These are phyloP conservation scores for Colletotrichum incanum DNA, from an alignment of 2,329 filamentous ascomycete genomes.

Conservation along the genomic window DNA sequence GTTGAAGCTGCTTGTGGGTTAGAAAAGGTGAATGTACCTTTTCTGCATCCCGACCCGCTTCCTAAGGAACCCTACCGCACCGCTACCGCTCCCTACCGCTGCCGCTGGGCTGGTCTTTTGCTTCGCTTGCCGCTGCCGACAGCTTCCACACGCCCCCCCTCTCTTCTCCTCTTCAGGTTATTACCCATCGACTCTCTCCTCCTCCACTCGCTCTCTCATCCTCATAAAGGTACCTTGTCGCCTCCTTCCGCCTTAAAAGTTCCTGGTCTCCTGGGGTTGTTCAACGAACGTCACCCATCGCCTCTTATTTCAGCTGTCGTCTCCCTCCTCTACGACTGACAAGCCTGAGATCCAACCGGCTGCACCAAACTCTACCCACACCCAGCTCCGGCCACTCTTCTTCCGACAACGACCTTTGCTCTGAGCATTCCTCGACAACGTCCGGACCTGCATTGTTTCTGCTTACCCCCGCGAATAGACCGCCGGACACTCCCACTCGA, in stretches of 20 bases:
- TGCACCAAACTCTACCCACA: slow-evolving; percentile 19
- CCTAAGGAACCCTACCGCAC: not conserved
- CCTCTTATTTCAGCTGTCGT: slow-evolving; percentile 42
- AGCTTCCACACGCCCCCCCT: slow-evolving; percentile 25
- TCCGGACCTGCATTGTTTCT: slow-evolving; percentile 39
- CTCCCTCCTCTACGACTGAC: slow-evolving; percentile 23
- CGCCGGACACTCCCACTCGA: slow-evolving; percentile 14
- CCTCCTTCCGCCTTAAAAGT: slow-evolving; percentile 34
- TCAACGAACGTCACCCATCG: slow-evolving; percentile 35
- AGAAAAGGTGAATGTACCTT: not conserved
- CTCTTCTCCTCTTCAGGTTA: slow-evolving; percentile 37
- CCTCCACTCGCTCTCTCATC: slow-evolving; percentile 16
- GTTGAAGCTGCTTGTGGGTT: not conserved
- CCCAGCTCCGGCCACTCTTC: slow-evolving; percentile 37
- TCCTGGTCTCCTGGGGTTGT: slow-evolving; percentile 6
- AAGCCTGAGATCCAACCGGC: not conserved
- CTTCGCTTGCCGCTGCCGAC: slow-evolving; percentile 33
- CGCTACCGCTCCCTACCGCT: slow-evolving; percentile 11
- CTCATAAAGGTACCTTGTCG: slow-evolving; percentile 33
- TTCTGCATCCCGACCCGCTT: slow-evolving; percentile 1
- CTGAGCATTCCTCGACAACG: slow-evolving; percentile 35
- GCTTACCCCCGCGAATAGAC: slow-evolving; percentile 35
- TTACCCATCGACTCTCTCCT: not conserved
- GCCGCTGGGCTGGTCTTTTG: slow-evolving; percentile 14
- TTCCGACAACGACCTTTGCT: slow-evolving; percentile 25